These are phyloP conservation scores for Yarrowia phangngaensis DNA, from an alignment of 805 yeast species.

Conservation along the genomic window DNA sequence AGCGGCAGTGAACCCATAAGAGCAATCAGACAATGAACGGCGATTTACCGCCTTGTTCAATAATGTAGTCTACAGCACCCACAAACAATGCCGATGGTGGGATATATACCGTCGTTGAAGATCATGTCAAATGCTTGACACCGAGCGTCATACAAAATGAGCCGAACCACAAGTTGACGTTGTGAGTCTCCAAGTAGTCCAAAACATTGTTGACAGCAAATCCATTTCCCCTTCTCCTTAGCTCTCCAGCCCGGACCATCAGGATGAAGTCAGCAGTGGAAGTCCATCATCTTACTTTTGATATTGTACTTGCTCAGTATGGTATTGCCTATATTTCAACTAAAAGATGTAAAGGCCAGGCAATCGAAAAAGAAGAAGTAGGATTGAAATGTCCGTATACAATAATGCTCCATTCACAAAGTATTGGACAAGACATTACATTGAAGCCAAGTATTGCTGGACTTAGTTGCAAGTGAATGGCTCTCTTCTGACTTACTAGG, in stretches of 20 bases:
- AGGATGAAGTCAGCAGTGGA: conserved; percentile 95
- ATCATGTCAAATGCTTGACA: conserved; percentile 91
- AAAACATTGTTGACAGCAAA: conserved; percentile 70
- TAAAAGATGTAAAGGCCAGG: no score
- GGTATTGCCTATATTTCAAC: no score
- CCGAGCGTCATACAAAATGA: conserved; percentile 82
- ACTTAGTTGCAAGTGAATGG: no score
- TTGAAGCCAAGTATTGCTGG: no score
- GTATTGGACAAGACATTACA: no score
- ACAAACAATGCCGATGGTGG: conserved; percentile 93
- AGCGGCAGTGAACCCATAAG: conserved; percentile 97
- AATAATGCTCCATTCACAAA: no score
- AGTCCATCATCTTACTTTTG: no score
- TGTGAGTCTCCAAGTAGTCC: conserved; percentile 62
- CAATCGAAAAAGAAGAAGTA: no score
- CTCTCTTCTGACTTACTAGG: no score
- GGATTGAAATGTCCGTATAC: no score
- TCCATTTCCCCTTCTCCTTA: conserved; percentile 83
- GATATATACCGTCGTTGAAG: conserved; percentile 97
- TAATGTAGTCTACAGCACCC: conserved; percentile 92
- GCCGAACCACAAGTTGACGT: conserved; percentile 87
- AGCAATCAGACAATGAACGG: conserved; percentile 96
- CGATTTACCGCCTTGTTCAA: conserved; percentile 85
- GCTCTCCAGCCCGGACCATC: conserved; percentile 97
- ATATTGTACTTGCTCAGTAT: no score